phyloP scores from a whole-genome alignment of 306 rosid species.

The Pterocarpus santalinus region DNA sequence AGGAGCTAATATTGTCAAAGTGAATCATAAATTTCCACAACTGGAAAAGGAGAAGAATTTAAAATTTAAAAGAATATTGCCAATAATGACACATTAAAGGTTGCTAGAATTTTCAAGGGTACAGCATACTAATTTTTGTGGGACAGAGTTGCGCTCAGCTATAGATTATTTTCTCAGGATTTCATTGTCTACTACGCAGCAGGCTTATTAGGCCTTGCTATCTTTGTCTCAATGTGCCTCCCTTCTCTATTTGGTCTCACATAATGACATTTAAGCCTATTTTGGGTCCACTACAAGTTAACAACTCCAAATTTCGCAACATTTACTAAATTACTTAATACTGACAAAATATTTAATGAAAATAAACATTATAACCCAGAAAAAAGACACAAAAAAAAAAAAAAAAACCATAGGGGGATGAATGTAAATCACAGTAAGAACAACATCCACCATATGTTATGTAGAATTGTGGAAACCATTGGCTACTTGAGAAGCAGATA shows the following conservation, averaged over 20 bases:
- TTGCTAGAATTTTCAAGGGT: neutral
- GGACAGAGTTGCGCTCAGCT: neutral
- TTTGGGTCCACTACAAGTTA: neutral
- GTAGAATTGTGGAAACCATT: too few species aligned
- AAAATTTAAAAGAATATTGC: constrained; percentile 32
- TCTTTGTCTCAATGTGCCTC: neutral
- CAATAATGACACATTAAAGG: constrained; percentile 8
- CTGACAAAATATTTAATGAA: neutral
- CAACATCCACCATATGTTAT: too few species aligned
- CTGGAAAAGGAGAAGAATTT: neutral
- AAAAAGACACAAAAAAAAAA: neutral
- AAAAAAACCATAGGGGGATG: neutral
- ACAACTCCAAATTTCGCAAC: neutral
- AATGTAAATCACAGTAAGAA: too few species aligned
- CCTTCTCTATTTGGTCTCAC: neutral
- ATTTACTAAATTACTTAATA: neutral
- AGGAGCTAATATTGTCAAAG: neutral
- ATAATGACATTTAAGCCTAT: neutral
- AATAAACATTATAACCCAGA: neutral
- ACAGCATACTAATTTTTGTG: neutral
- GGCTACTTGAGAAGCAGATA: too few species aligned
- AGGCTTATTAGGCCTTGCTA: neutral
- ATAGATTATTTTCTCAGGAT: neutral
- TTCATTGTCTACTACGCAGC: neutral
- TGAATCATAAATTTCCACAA: constrained; percentile 23